Evolutionary conservation across 1,284 basidiomycete genomes (phyloP).

Genomic region (Boletus albobrunnescens): DNA sequence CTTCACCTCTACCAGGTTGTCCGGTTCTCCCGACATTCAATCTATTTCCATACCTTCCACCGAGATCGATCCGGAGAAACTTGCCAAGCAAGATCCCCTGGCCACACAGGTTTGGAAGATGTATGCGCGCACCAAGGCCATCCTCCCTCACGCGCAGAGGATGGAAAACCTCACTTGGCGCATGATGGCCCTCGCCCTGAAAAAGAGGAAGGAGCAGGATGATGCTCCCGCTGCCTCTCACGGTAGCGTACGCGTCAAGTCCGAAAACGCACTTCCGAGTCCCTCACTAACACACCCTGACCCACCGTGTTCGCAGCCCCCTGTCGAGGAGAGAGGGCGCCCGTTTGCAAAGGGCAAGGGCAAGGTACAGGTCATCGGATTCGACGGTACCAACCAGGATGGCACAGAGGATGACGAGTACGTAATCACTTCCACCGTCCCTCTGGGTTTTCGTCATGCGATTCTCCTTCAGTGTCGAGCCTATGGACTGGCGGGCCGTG

Average conservation of each 20-base stretch:
- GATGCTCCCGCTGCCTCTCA: conserved; percentile 29
- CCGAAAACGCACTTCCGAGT: conserved; percentile 22
- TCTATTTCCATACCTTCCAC: conserved; percentile 33
- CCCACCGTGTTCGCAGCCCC: conserved; percentile 8
- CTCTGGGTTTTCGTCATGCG: conserved; percentile 21
- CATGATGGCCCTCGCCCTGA: conserved; percentile 93
- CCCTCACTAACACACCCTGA: conserved; percentile 10
- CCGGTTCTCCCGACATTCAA: conserved; percentile 66
- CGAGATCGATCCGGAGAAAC: conserved; percentile 56
- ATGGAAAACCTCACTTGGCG: conserved; percentile 99
- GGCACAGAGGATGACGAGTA: conserved; percentile 68
- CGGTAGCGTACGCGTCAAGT: conserved; percentile 24
- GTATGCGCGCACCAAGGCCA: conserved; percentile 86
- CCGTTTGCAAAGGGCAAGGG: conserved; percentile 73
- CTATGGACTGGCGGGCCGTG: conserved; percentile 93
- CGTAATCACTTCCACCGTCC: conserved; percentile 41
- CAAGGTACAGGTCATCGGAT: conserved; percentile 71
- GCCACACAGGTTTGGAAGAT: conserved; percentile 97
- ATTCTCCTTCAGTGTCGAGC: conserved; percentile 41
- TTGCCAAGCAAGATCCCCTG: conserved; percentile 81
- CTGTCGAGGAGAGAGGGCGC: conserved; percentile 57
- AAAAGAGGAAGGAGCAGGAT: conserved; percentile 80
- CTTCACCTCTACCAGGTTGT: conserved; percentile 59
- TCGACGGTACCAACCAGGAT: conserved; percentile 73
- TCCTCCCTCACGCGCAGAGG: conserved; percentile 84